Evolutionary conservation across 2,329 filamentous ascomycete genomes (phyloP).

Genomic region (Fusarium sp.): DNA sequence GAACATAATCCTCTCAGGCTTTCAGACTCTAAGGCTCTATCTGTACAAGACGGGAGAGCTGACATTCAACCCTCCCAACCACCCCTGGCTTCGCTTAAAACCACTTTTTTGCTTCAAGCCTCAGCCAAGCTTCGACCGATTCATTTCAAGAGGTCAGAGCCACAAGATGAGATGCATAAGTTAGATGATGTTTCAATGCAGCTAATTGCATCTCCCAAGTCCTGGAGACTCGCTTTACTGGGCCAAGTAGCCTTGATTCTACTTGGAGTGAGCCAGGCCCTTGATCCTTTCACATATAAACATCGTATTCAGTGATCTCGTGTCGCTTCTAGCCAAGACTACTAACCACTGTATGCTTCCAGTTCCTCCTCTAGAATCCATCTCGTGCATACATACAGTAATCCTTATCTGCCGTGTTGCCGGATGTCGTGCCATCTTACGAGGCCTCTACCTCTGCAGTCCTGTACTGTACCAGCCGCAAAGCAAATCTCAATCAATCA

Average conservation of each 20-base stretch:
- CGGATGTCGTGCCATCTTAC: constrained; percentile 10
- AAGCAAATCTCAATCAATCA: constrained; percentile 22
- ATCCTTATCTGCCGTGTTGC: constrained; percentile 32
- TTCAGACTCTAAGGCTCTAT: neutral
- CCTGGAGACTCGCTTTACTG: constrained; percentile 14
- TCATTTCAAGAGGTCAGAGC: constrained; percentile 3
- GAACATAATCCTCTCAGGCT: neutral
- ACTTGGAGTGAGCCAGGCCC: constrained; percentile 12
- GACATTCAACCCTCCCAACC: neutral
- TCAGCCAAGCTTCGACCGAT: constrained; percentile 9
- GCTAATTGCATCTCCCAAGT: neutral
- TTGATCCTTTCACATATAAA: constrained; percentile 21
- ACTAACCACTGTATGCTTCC: neutral
- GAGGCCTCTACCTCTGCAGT: neutral
- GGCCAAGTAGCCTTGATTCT: constrained; percentile 7
- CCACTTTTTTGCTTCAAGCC: constrained; percentile 5
- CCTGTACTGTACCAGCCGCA: constrained; percentile 10
- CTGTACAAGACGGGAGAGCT: neutral
- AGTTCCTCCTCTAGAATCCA: constrained; percentile 6
- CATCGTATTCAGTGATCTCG: constrained; percentile 45
- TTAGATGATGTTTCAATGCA: constrained; percentile 5
- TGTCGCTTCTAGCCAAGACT: constrained; percentile 36
- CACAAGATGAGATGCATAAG: constrained; percentile 8
- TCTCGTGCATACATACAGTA: constrained; percentile 5
- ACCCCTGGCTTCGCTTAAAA: neutral